Evolutionary conservation across 768 basidiomycete genomes (phyloP), one percentile per base, ranked within the genome.

Genomic region (Lentinula sp.): DNA sequence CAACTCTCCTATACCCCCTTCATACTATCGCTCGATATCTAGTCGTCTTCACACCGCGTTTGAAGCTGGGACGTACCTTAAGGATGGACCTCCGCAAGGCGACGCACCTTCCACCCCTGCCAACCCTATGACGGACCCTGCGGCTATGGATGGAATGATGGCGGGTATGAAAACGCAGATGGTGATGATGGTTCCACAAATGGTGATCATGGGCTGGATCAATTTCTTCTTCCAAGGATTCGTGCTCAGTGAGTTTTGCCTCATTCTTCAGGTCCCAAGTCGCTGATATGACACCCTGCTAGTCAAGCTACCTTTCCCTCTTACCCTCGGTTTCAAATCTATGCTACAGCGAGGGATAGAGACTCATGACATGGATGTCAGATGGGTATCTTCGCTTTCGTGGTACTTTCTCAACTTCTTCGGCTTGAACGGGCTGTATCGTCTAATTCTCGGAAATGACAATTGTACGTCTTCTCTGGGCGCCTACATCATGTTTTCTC

Each of bases 351-450:
- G 95, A 54, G 96, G 95, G 28, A 91, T 98, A 52, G 89, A 94
- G 70, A 95, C 95, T 0, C 87, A 87, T 10, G 94, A 97, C 71
- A 92, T 98, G 89, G 96, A 98, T 73, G 97, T 98, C 10, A 85
- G 93, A 75, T 99, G 97, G 95, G 97, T 98, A 35, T 99, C 97
- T 21, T 97, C 97, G 10, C 79, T 98, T 59, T 95, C 93, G 16
- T 98, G 97, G 97, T 99, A 98, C 76, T 98, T 99, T 75, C 85
- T 98, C 68, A 98, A 98, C 78, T 92, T 98, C 76, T 98, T 99
- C 73, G 96, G 96, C 58, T 76, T 99, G 63, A 98, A 98, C 69
- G 95, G 95, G 16, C 74, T 99, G 16, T 99, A 98, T 78, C 91
- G 89, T 53, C 86, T 98, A 62, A 84, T 98, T 62, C 86, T 99